phyloP scores from a whole-genome alignment of 2,329 filamentous ascomycete genomes.

The Nemania serpens region DNA sequence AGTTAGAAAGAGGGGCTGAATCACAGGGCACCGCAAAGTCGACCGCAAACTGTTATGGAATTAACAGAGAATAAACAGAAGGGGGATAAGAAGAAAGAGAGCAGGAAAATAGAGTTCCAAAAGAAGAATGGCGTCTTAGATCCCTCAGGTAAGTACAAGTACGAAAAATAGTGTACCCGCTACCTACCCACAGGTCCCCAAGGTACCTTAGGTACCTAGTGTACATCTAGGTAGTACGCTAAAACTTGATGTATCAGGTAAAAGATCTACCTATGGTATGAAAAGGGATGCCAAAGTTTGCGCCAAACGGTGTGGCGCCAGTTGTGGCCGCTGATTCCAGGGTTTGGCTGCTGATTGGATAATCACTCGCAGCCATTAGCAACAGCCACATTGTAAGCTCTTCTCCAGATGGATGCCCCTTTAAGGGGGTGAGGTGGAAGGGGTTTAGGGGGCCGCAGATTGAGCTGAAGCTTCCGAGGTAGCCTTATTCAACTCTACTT shows the following conservation, averaged over 20 bases:
- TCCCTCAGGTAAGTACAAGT: no score
- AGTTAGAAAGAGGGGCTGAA: neutral
- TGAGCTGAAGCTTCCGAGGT: neutral
- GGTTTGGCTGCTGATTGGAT: neutral
- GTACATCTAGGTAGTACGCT: neutral
- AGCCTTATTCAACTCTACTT: no score
- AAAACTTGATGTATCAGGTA: neutral
- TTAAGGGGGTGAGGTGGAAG: slow-evolving; percentile 19
- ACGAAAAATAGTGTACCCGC: no score
- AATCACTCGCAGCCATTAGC: slow-evolving; percentile 5
- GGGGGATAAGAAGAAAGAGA: slow-evolving; percentile 13
- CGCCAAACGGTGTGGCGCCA: neutral
- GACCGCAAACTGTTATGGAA: slow-evolving; percentile 3
- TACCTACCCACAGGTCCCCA: no score
- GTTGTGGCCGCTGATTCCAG: slow-evolving; percentile 1
- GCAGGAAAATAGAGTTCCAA: slow-evolving; percentile 23
- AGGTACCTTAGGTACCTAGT: neutral
- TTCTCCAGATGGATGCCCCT: neutral
- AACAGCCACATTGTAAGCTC: neutral
- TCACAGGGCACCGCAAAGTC: neutral
- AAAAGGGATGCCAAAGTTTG: neutral
- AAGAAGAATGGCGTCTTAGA: slow-evolving; percentile 22
- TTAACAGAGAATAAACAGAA: slow-evolving; percentile 5
- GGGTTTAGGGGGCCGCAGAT: neutral
- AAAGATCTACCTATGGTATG: no score